Percentiles rank a stretch among this genome's conserved stretches.
These are phyloP conservation scores for Lecanoromycetidae sp. DNA, from an alignment of 2,329 filamentous ascomycete species.

Conservation along the genomic window DNA sequence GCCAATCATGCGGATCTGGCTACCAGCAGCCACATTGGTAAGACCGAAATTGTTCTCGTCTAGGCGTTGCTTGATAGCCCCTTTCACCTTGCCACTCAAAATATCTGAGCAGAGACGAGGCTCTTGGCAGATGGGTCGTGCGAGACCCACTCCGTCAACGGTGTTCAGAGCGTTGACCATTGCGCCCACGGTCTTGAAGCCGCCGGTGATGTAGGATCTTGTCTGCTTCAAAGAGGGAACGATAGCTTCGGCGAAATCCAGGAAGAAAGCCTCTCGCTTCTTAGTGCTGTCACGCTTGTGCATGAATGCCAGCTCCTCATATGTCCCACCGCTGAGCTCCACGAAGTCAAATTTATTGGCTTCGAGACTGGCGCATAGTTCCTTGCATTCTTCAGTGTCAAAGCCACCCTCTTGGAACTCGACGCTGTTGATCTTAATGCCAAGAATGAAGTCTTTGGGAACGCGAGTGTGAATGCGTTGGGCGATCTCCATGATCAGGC, in stretches of 20 bases:
- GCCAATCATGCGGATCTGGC: conserved; percentile 21
- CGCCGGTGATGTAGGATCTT: conserved; percentile 48
- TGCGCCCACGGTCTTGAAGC: conserved; percentile 41
- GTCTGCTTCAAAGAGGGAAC: conserved; percentile 39
- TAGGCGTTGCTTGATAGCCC: conserved; percentile 18
- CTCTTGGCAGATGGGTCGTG: conserved; percentile 42
- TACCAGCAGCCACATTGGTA: conserved; percentile 19
- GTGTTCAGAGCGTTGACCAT: conserved; percentile 47
- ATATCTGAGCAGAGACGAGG: conserved; percentile 26
- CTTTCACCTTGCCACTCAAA: conserved; percentile 26
- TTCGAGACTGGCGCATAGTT: conserved; percentile 30
- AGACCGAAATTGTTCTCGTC: conserved; percentile 18
- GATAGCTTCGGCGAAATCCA: conserved; percentile 47
- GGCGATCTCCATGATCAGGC: conserved; percentile 46
- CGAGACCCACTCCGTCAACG: conserved; percentile 51
- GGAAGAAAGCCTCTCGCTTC: conserved; percentile 48
- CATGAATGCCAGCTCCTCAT: conserved; percentile 41
- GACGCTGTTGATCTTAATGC: conserved; percentile 47
- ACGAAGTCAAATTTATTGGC: conserved; percentile 34
- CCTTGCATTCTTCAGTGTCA: conserved; percentile 38
- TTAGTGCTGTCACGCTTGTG: conserved; percentile 44
- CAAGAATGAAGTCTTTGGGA: conserved; percentile 36
- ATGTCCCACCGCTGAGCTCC: conserved; percentile 49
- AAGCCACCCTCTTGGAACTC: conserved; percentile 40
- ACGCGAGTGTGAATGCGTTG: conserved; percentile 24